These are phyloP conservation scores for Betula pendula DNA, from an alignment of 306 rosid genomes.

Conservation along the genomic window DNA sequence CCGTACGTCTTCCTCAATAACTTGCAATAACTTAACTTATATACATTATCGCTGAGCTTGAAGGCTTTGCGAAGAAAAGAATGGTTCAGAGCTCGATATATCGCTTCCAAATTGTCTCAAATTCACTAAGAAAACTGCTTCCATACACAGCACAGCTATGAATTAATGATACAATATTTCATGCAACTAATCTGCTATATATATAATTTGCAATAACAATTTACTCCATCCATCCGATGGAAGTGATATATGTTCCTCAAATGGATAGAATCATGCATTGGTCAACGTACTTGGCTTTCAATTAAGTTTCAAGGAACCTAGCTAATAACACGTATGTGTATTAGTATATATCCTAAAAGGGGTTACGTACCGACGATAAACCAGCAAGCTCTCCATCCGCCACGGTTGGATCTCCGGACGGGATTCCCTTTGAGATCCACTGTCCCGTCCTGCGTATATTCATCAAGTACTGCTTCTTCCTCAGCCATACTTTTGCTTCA, in stretches of 20 bases:
- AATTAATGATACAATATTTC: too few relatives aligned
- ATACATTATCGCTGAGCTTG: neutral
- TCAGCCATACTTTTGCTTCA: conserved; percentile 24
- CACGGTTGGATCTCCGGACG: conserved; percentile 58
- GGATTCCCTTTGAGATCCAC: conserved; percentile 81
- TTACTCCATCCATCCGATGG: neutral
- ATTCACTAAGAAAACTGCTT: too few relatives aligned
- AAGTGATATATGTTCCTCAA: neutral
- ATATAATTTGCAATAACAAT: neutral
- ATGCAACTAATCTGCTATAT: neutral
- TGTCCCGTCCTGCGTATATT: conserved; percentile 73
- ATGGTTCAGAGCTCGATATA: neutral
- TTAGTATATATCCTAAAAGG: too few relatives aligned
- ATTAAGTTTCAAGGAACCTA: too few relatives aligned
- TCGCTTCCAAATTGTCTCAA: too few relatives aligned
- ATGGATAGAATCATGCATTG: too few relatives aligned
- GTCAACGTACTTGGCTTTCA: too few relatives aligned
- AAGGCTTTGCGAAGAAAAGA: neutral
- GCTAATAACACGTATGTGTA: too few relatives aligned
- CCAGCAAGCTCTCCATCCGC: conserved; percentile 90
- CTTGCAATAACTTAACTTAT: too few relatives aligned
- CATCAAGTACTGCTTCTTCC: conserved; percentile 38
- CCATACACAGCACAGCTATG: too few relatives aligned
- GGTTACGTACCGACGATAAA: conserved; percentile 87
- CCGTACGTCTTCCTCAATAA: too few relatives aligned